phyloP scores from a whole-genome alignment of 1,284 basidiomycete genomes.

The Rhodotorula mucilaginosa region DNA sequence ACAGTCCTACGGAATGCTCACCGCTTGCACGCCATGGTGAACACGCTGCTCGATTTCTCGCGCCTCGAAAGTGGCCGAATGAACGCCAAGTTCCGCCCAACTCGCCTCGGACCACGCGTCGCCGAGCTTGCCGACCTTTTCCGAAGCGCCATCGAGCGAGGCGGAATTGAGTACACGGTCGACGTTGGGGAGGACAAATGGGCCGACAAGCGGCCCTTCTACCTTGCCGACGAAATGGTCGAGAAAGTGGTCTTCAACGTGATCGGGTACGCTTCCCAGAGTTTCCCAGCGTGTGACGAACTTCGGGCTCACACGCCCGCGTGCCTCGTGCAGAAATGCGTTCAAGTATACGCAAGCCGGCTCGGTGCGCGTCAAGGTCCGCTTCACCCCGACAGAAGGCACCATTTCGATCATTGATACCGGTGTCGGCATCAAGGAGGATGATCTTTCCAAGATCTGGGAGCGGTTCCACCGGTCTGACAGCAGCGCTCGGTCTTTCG shows the following conservation, averaged over 20 bases:
- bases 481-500: slow-evolving; percentile 44
- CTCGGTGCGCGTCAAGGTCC: slow-evolving; percentile 32
- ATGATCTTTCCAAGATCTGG: slow-evolving; percentile 44
- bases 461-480: slow-evolving; percentile 51
- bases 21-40: slow-evolving; percentile 29
- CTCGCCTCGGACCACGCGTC: slow-evolving; percentile 48
- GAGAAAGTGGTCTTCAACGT: slow-evolving; percentile 48
- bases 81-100: slow-evolving; percentile 48
- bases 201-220: slow-evolving; percentile 43
- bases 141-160: slow-evolving; percentile 45
- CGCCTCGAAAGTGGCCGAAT: slow-evolving; percentile 43
- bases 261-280: not conserved
- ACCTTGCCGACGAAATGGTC: slow-evolving; percentile 51
- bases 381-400: slow-evolving; percentile 24
- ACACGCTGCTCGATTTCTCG: slow-evolving; percentile 41
- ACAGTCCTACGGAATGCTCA: slow-evolving; percentile 25
- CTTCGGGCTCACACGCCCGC: not conserved
- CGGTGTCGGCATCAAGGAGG: slow-evolving; percentile 42
- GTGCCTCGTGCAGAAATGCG: slow-evolving; percentile 44
- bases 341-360: slow-evolving; percentile 42
- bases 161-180: slow-evolving; percentile 47
- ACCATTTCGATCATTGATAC: slow-evolving; percentile 48
- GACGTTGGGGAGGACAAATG: slow-evolving; percentile 46
- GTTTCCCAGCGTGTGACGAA: accelerated
- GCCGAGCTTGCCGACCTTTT: slow-evolving; percentile 51